Conservation (phyloP, 2,329 filamentous ascomycete species). For the Aureobasidium melanogenum region DNA sequence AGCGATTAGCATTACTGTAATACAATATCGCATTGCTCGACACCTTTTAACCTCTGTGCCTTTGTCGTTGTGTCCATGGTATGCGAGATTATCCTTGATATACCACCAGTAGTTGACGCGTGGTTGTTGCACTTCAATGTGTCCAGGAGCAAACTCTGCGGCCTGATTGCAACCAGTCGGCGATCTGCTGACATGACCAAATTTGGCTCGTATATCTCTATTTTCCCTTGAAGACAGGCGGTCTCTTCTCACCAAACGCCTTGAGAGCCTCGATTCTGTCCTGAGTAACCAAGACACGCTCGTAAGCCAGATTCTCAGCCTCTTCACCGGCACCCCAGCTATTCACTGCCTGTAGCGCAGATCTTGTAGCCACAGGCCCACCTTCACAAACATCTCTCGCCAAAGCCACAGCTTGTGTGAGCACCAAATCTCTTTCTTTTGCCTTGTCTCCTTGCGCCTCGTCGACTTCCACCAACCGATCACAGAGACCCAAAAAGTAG, state of each 20-base stretch:
- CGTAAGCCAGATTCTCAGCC: conserved; percentile 81
- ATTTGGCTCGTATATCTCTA: conserved; percentile 18
- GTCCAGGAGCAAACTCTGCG: too few species aligned
- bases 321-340: conserved; percentile 57
- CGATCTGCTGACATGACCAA: too few species aligned
- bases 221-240: conserved; percentile 56
- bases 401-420: conserved; percentile 68
- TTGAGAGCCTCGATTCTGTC: conserved; percentile 81
- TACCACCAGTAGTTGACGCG: too few species aligned
- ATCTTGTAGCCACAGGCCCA: conserved; percentile 72
- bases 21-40: background rate
- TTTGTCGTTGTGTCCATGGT: too few species aligned
- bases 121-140: too few species aligned
- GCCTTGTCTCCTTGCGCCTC: conserved; percentile 44
- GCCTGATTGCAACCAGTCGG: too few species aligned
- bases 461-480: conserved; percentile 76
- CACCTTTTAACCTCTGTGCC: background rate
- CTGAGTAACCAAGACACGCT: conserved; percentile 70
- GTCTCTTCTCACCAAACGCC: conserved; percentile 74
- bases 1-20: background rate
- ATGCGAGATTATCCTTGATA: too few species aligned
- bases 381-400: conserved; percentile 84
- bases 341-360: conserved; percentile 69
- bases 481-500: conserved; percentile 82
- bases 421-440: conserved; percentile 53